Conservation (phyloP, 495 filamentous ascomycete genomes). For the Evernia prunastri region DNA sequence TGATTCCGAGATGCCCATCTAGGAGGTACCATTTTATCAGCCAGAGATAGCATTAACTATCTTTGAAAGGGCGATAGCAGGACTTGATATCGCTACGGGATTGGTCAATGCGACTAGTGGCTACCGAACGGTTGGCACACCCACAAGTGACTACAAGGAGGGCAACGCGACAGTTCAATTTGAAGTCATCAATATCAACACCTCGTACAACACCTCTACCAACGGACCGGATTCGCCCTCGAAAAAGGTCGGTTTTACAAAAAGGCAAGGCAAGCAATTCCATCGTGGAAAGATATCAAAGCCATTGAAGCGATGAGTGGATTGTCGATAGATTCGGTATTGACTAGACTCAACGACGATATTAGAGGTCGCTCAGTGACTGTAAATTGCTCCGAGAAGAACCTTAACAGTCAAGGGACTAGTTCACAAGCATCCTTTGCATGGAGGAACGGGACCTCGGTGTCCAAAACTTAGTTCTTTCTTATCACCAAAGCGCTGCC, state of each 20-base stretch:
- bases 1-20: neutral
- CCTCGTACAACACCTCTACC: constrained; percentile 4
- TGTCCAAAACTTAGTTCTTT: too few relatives aligned
- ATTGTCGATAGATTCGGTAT: neutral
- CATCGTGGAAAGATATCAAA: neutral
- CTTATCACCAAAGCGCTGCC: too few relatives aligned
- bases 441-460: neutral
- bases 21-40: constrained; percentile 54
- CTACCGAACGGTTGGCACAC: constrained; percentile 46
- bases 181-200: constrained; percentile 4
- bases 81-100: constrained; percentile 53
- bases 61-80: constrained; percentile 49
- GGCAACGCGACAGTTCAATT: constrained; percentile 14
- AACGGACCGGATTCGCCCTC: constrained; percentile 5
- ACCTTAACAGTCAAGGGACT: neutral
- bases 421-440: neutral
- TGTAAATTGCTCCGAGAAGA: neutral
- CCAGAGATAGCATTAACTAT: constrained; percentile 50
- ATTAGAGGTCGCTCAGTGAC: neutral
- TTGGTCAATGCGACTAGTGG: constrained; percentile 26
- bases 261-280: neutral
- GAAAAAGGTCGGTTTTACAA: neutral
- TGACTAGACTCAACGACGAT: neutral
- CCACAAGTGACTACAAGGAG: constrained; percentile 32
- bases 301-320: neutral